These are phyloP conservation scores for Leptographium procerum DNA, from an alignment of 2,329 filamentous ascomycete species.

Conservation along the genomic window DNA sequence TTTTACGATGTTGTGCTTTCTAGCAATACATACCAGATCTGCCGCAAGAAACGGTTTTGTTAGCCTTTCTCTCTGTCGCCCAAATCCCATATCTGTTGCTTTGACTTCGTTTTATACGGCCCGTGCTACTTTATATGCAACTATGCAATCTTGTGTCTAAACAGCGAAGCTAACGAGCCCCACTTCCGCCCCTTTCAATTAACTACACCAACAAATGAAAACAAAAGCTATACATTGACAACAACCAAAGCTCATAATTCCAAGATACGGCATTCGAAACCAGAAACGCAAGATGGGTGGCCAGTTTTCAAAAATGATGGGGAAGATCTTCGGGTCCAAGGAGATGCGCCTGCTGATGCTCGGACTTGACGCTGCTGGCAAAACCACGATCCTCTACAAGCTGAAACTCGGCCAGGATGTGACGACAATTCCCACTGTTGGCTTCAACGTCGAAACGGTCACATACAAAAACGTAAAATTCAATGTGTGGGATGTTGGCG, in stretches of 20 bases:
- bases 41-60: too few species aligned
- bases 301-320: conserved; percentile 90
- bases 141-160: not conserved
- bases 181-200: conserved; percentile 2
- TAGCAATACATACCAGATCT: too few species aligned
- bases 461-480: conserved; percentile 99
- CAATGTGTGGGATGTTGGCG: conserved; percentile 98
- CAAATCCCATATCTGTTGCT: not conserved
- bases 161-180: not conserved
- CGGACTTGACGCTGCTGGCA: conserved; percentile 93
- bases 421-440: conserved; percentile 95
- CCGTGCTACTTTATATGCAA: not conserved
- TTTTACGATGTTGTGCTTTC: not conserved
- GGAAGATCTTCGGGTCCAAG: conserved; percentile 97
- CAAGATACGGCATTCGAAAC: not conserved
- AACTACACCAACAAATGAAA: conserved; percentile 1
- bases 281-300: conserved; percentile 61
- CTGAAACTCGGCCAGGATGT: conserved; percentile 97
- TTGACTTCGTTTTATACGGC: not conserved
- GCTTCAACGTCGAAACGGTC: conserved; percentile 98
- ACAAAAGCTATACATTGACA: not conserved
- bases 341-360: conserved; percentile 99
- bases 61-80: not conserved
- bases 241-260: not conserved
- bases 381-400: conserved; percentile 99